Evolutionary conservation across 2,329 filamentous ascomycete species (phyloP).

Genomic region (Fusarium algeriense): DNA sequence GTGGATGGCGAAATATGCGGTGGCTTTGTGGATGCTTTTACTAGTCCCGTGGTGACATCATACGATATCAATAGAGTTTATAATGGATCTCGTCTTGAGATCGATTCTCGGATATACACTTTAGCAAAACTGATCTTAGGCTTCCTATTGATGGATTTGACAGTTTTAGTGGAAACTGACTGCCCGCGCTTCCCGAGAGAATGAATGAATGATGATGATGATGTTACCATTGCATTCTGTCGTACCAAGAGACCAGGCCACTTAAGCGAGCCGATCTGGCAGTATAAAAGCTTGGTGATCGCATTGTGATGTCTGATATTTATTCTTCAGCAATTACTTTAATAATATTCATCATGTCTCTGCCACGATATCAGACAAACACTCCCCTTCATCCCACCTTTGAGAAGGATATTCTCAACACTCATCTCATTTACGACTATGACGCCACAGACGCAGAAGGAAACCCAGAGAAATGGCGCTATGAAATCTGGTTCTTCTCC

Average conservation of each 20-base stretch:
- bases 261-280: neutral
- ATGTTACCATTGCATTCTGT: slow-evolving; percentile 6
- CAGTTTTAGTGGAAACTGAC: slow-evolving; percentile 13
- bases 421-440: slow-evolving; percentile 70
- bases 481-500: slow-evolving; percentile 73
- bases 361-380: slow-evolving; percentile 44
- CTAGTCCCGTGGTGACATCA: slow-evolving; percentile 35
- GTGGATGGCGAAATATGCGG: slow-evolving; percentile 6
- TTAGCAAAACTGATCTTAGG: neutral
- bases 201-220: slow-evolving; percentile 9
- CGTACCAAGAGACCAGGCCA: slow-evolving; percentile 1
- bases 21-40: slow-evolving; percentile 20
- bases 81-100: neutral
- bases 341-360: slow-evolving; percentile 25
- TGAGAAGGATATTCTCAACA: slow-evolving; percentile 64
- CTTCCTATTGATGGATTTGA: slow-evolving; percentile 1
- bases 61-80: slow-evolving; percentile 32
- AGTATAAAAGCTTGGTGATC: slow-evolving; percentile 1
- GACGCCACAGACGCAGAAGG: slow-evolving; percentile 60
- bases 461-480: slow-evolving; percentile 69
- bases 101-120: slow-evolving; percentile 28
- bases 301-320: fast-evolving
- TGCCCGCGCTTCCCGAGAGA: slow-evolving; percentile 21
- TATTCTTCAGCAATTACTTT: neutral
- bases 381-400: slow-evolving; percentile 45